Evolutionary conservation across 768 basidiomycete genomes (phyloP).

Genomic region (Russula emetica): DNA sequence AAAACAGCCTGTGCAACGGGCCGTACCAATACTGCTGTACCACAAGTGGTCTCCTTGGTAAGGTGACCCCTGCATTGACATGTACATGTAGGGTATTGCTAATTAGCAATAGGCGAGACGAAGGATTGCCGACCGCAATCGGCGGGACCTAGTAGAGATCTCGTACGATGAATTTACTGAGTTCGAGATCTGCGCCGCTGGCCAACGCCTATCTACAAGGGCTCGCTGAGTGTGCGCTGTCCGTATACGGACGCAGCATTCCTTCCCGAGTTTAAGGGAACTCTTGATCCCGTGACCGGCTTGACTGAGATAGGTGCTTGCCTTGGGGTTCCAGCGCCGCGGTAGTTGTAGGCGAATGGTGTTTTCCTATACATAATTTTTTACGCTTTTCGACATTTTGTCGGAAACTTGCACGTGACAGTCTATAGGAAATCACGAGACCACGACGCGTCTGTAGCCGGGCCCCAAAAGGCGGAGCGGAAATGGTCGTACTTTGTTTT

Average conservation of each 20-base stretch:
- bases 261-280: conserved; percentile 81
- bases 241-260: conserved; percentile 90
- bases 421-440: conserved; percentile 2
- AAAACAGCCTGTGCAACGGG: no score
- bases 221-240: conserved; percentile 75
- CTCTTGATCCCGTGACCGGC: conserved; percentile 66
- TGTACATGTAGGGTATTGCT: not conserved
- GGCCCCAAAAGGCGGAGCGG: no score
- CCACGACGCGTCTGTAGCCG: not conserved
- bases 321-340: conserved; percentile 76
- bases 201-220: conserved; percentile 93
- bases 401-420: conserved; percentile 20
- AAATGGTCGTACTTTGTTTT: no score
- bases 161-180: conserved; percentile 91
- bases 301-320: conserved; percentile 78
- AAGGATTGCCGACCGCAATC: conserved; percentile 91
- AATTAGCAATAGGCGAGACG: conserved; percentile 65
- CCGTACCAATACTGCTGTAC: no score
- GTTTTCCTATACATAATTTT: conserved; percentile 3
- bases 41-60: conserved; percentile 76
- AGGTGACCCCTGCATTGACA: conserved; percentile 3
- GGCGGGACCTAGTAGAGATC: conserved; percentile 87
- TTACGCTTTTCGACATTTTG: no score
- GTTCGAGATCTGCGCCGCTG: conserved; percentile 91
- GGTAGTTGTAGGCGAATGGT: conserved; percentile 37